A percentile compares a stretch with the other conserved stretches of the same genome.
phyloP scores from a whole-genome alignment of 306 rosid genomes.

The Cucurbita argyrosperma region DNA sequence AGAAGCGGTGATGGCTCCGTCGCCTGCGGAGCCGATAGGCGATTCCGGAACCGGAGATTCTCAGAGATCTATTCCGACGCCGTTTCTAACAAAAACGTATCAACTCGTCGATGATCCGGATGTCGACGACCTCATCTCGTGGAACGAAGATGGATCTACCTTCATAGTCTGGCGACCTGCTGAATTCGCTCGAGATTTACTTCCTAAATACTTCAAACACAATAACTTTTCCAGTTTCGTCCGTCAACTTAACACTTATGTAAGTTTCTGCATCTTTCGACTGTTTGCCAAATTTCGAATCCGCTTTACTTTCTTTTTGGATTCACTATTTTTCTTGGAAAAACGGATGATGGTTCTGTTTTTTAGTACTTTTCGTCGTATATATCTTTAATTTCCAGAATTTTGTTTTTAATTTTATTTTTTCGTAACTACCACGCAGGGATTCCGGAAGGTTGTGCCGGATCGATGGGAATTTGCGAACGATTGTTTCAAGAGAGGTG shows the following conservation, averaged over 20 bases:
- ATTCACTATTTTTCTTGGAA: neutral
- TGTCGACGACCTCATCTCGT: constrained; percentile 64
- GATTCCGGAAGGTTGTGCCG: constrained; percentile 89
- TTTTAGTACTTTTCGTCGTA: neutral
- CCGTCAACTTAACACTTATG: constrained; percentile 94
- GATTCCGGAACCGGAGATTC: constrained; percentile 45
- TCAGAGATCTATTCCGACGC: constrained; percentile 86
- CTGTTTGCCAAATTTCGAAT: neutral
- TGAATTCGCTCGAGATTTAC: constrained; percentile 94
- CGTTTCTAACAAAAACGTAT: constrained; percentile 68
- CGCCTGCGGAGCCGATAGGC: constrained; percentile 54
- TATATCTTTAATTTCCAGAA: neutral
- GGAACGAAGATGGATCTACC: constrained; percentile 78
- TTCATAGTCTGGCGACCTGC: constrained; percentile 94
- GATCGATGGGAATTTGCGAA: constrained; percentile 97
- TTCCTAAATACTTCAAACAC: constrained; percentile 79
- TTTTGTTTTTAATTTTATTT: neutral
- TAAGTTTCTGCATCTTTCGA: constrained; percentile 8
- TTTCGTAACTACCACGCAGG: constrained; percentile 22
- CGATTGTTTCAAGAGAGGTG: constrained; percentile 65
- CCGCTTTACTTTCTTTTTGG: neutral
- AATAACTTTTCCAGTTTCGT: constrained; percentile 94
- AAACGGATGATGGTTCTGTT: neutral
- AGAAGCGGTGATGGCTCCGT: constrained; percentile 37
- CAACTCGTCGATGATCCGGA: constrained; percentile 82